Base-by-base conservation (phyloP, 2,329 filamentous ascomycete genomes). In the Colletotrichum camelliae region DNA sequence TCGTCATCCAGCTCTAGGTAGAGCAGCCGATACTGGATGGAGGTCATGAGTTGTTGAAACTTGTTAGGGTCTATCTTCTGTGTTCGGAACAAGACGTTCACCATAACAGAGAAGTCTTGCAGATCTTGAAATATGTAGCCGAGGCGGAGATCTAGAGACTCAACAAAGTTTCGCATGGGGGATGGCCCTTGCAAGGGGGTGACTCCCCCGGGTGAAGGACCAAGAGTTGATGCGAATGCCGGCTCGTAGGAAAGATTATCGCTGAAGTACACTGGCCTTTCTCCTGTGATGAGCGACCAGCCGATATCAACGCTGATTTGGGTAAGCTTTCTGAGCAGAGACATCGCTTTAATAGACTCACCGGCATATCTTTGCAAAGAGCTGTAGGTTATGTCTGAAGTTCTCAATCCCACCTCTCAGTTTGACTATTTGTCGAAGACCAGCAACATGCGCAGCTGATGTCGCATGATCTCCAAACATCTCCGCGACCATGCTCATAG, bases 321-420 rank as follows among this genome's bases (percentile, higher is more conserved):
- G 7, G n/a, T 13, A 24, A 27, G 55, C 33, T 4, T 61, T 5
- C 35, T 5, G 7, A 29, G 7, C 5, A 43, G n/a, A 15, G 16
- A 16, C 5, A 76, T 18, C 4, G 43, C 6, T 10, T 21, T 5
- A n/a, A 3, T 52, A 13, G 43, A 52, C 81, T 68, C 55, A 82
- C 81, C 80, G 81, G 4, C 80, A 81, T 5, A 83, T 76, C 24
- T 83, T 83, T 31, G 81, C 76, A 31, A 81, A 78, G 3, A 83
- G 33, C 33, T 82, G 79, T 0, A 76, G 67, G 5, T 83, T 83
- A 12, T 79, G 64, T 2, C 60, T 65, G 9, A 82, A 81, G 1
- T 31, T 77, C 6, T 77, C 68, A 0, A 83, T 12, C 1, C 81
- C 82, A 21, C 82, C 82, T 6, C 80, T 77, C 62, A 83, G 67